These are phyloP conservation scores for Xylaria sp. DNA, from an alignment of 2,329 filamentous ascomycete species.

Conservation along the genomic window DNA sequence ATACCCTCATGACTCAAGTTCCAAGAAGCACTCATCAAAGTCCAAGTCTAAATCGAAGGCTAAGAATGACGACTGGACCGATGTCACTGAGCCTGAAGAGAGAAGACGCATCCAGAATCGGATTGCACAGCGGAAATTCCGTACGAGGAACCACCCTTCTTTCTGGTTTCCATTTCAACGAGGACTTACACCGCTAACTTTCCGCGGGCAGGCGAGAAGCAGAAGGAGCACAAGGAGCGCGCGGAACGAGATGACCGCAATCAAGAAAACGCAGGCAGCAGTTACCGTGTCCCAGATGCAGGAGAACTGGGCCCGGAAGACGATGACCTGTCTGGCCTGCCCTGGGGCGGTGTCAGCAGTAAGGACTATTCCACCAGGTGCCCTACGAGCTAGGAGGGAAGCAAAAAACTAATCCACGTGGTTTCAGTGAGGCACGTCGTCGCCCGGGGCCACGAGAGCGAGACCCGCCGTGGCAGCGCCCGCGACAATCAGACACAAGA, in stretches of 20 bases:
- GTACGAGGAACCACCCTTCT: slow-evolving; percentile 58
- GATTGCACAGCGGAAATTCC: slow-evolving; percentile 79
- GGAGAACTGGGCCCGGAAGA: slow-evolving; percentile 62
- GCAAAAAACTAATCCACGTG: slow-evolving; percentile 17
- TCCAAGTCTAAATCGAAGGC: slow-evolving; percentile 49
- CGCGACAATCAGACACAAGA: slow-evolving; percentile 37
- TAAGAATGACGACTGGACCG: slow-evolving; percentile 72
- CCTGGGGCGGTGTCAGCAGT: slow-evolving; percentile 74
- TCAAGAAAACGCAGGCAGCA: slow-evolving; percentile 68
- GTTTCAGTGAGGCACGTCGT: slow-evolving; percentile 60
- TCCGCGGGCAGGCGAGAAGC: slow-evolving; percentile 70
- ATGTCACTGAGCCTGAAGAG: slow-evolving; percentile 75
- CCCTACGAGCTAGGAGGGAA: neutral
- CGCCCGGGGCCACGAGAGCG: slow-evolving; percentile 60
- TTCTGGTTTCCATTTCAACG: slow-evolving; percentile 24
- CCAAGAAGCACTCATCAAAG: slow-evolving; percentile 51
- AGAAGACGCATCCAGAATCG: slow-evolving; percentile 80
- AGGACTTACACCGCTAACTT: slow-evolving; percentile 28
- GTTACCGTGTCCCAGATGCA: slow-evolving; percentile 70
- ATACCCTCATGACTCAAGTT: slow-evolving; percentile 49
- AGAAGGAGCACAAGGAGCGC: slow-evolving; percentile 73
- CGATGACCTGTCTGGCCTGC: slow-evolving; percentile 70
- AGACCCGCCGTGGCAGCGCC: slow-evolving; percentile 52
- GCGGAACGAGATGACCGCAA: slow-evolving; percentile 72
- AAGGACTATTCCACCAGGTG: slow-evolving; percentile 8